phyloP scores from a whole-genome alignment of 1,139 yeast genomes.

The Sugiyamaella grinbergsii region DNA sequence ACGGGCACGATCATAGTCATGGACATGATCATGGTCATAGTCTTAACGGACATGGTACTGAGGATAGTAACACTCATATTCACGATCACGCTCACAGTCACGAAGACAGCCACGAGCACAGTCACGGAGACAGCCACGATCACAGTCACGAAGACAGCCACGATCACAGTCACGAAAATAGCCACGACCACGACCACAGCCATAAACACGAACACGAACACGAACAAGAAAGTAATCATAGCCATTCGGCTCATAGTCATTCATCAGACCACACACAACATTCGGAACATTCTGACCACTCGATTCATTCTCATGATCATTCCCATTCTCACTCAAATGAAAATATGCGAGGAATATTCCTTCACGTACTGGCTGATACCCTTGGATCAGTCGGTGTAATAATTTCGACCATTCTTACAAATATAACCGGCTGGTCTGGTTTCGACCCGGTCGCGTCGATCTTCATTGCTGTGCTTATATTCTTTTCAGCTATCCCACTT shows the following conservation, averaged over 20 bases:
- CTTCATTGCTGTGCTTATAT: conserved; percentile 77
- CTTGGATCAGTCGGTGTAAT: conserved; percentile 97
- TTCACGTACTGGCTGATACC: conserved; percentile 93
- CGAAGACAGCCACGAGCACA: conserved; percentile 25
- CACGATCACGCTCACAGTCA: conserved; percentile 25
- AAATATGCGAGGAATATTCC: conserved; percentile 91
- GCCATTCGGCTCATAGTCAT: too few species aligned
- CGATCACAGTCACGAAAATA: conserved; percentile 22
- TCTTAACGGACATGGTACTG: conserved; percentile 40
- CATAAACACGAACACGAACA: conserved; percentile 19
- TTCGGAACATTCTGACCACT: conserved; percentile 19
- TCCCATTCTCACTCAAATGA: conserved; percentile 51
- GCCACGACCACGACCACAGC: conserved; percentile 9
- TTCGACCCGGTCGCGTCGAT: conserved; percentile 93
- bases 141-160: conserved; percentile 8
- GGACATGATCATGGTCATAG: conserved; percentile 58
- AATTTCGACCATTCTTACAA: conserved; percentile 65
- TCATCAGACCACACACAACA: too few species aligned
- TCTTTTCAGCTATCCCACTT: conserved; percentile 80
- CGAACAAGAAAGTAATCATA: too few species aligned
- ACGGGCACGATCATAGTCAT: conserved; percentile 30
- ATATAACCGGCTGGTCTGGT: conserved; percentile 54
- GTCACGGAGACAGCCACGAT: conserved; percentile 22
- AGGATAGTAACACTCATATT: too few species aligned
- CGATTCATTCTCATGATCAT: conserved; percentile 26